Evolutionary conservation across 805 yeast genomes (phyloP).

Genomic region (Scheffersomyces spartinae): DNA sequence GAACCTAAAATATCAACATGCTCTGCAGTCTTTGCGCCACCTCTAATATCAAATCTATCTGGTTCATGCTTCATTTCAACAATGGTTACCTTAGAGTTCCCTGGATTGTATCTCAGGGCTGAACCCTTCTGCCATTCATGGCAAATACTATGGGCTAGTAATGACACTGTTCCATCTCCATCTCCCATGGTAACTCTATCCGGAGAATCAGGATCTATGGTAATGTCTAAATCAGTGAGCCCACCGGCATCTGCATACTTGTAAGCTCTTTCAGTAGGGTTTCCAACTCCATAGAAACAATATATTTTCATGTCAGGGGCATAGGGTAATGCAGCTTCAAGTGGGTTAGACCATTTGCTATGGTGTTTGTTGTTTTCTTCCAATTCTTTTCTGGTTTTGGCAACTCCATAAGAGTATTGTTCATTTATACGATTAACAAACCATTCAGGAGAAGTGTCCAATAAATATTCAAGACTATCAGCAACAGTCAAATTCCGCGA

Average conservation of each 20-base stretch:
- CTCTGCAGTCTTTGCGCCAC: conserved; percentile 96
- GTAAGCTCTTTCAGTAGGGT: conserved; percentile 91
- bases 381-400: conserved; percentile 50
- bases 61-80: conserved; percentile 94
- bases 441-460: conserved; percentile 67
- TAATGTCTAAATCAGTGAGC: conserved; percentile 44
- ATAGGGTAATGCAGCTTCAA: conserved; percentile 82
- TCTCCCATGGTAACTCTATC: conserved; percentile 68
- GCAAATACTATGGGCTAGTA: conserved; percentile 80
- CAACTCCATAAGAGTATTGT: conserved; percentile 72
- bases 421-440: conserved; percentile 49
- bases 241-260: conserved; percentile 47
- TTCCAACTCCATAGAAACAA: conserved; percentile 94
- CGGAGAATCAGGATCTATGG: conserved; percentile 54
- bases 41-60: conserved; percentile 84
- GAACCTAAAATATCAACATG: conserved; percentile 95
- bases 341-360: conserved; percentile 86
- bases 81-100: conserved; percentile 53
- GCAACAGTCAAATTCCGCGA: conserved; percentile 47
- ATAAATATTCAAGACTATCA: conserved; percentile 55
- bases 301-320: conserved; percentile 88
- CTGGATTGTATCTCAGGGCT: conserved; percentile 70
- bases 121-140: conserved; percentile 73
- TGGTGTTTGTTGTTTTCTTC: conserved; percentile 55
- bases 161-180: conserved; percentile 93